Evolutionary conservation across 768 basidiomycete species (phyloP), one percentile per base, ranked within the genome.

Genomic region (Gymnopilus junonius): DNA sequence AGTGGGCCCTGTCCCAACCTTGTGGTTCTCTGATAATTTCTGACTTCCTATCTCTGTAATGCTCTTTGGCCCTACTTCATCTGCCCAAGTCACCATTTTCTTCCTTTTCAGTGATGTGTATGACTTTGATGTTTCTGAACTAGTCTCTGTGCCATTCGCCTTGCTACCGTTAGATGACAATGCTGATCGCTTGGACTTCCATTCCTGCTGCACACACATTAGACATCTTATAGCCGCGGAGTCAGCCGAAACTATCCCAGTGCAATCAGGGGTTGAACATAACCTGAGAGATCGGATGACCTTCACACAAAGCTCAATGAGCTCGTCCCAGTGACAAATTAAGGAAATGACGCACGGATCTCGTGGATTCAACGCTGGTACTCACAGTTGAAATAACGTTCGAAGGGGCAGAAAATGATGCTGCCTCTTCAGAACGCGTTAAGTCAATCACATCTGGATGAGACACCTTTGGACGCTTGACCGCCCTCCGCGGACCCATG

Each of bases 1-100:
- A 56, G 15, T 43, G 12, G 12, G 14, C n/a, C 7, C 7, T 15
- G 17, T 15, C 2, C 11, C 54, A 11, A 25, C 20, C 10, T 14
- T 4, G 10, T 35, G 8, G 34, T 10, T 42, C 15, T 29, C n/a
- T 17, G 11, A 15, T 8, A 3, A 25, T 20, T 31, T 11, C 15
- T 2, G 51, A n/a, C 8, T 21, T 40, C 4, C 25, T 20, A 12
- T 7, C 11, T 42, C 55, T 7, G 21, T 21, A 43, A 11, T 21
- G 4, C 10, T 11, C 20, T 34, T 39, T 31, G 58, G 53, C 8
- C 51, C 15, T 2, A 70, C 46, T 32, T 70, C 65, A 55, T 77
- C 78, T 15, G 75, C 74, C 79, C 79, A 80, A 20, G 74, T 71
- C 10, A 80, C 78, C 0, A 68, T 65, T 60, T 76, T 77, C 61